Evolutionary conservation across 176 grass and related monocot genomes (phyloP).

Genomic region (Dactylis glomerata): DNA sequence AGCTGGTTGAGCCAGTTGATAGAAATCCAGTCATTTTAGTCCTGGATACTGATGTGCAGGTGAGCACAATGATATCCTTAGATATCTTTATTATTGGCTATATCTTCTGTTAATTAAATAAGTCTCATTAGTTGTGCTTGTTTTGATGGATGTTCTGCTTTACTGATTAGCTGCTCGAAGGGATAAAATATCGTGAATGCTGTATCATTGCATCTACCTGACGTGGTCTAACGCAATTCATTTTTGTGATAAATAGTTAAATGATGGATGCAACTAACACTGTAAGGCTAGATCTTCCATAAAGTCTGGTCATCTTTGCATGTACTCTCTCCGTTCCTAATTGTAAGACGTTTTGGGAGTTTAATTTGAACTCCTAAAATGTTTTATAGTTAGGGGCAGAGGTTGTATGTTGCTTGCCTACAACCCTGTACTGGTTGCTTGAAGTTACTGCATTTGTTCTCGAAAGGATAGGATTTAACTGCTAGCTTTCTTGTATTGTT

Average conservation of each 20-base stretch:
- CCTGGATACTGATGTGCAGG: constrained; percentile 76
- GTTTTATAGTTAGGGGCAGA: too few relatives aligned
- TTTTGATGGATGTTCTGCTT: constrained; percentile 7
- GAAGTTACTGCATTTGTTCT: background rate
- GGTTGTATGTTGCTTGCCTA: constrained; percentile 5
- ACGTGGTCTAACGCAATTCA: background rate
- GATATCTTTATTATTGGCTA: background rate
- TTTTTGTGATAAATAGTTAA: constrained; percentile 11
- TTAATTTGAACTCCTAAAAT: too few relatives aligned
- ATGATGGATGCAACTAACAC: background rate
- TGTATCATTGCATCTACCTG: background rate
- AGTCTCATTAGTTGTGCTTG: background rate
- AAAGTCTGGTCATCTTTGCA: constrained; percentile 13
- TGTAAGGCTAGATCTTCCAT: background rate
- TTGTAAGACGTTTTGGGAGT: too few relatives aligned
- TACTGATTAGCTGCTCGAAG: background rate
- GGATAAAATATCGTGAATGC: background rate
- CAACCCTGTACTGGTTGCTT: background rate
- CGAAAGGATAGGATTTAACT: background rate
- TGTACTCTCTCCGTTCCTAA: too few relatives aligned
- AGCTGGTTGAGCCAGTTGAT: constrained; percentile 27
- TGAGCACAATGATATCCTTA: constrained; percentile 29
- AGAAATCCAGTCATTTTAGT: constrained; percentile 82
- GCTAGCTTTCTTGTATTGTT: background rate
- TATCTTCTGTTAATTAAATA: background rate